A percentile compares a stretch with the other conserved stretches of the same genome.
These are phyloP conservation scores for Aspergillus chevalieri DNA, from an alignment of 2,329 filamentous ascomycete species.

Conservation along the genomic window DNA sequence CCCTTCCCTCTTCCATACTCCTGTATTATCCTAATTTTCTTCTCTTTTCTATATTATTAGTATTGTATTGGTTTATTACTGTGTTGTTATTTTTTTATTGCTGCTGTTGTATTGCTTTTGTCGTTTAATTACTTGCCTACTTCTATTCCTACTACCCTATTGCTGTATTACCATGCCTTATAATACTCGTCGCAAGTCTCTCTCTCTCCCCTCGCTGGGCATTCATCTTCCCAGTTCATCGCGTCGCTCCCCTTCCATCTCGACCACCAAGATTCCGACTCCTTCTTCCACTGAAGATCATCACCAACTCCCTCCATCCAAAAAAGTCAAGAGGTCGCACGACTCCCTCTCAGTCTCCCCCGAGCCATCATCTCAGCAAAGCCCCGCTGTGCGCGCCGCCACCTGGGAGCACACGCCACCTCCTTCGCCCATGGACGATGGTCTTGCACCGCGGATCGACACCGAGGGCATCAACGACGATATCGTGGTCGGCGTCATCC, in stretches of 20 bases:
- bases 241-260: constrained; percentile 55
- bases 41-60: constrained; percentile 8
- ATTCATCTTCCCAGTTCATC: constrained; percentile 68
- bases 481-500: constrained; percentile 84
- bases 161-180: constrained; percentile 63
- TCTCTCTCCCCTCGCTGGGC: constrained; percentile 86
- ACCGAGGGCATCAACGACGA: constrained; percentile 85
- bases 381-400: constrained; percentile 35
- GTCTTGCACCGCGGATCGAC: constrained; percentile 56
- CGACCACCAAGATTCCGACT: constrained; percentile 51
- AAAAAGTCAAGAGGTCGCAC: constrained; percentile 76
- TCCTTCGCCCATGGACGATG: constrained; percentile 59
- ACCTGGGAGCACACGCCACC: constrained; percentile 70
- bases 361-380: constrained; percentile 26
- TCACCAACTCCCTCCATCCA: constrained; percentile 45
- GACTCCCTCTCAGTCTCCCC: constrained; percentile 41
- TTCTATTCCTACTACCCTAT: not conserved
- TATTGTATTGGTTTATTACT: constrained; percentile 15
- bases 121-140: constrained; percentile 2
- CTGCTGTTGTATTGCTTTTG: constrained; percentile 3
- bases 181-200: constrained; percentile 92
- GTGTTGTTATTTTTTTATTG: not conserved
- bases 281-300: constrained; percentile 51
- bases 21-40: constrained; percentile 10
- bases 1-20: constrained; percentile 5